Percentiles rank a stretch among this genome's conserved stretches.
Conservation (phyloP, 2,329 filamentous ascomycete genomes). For the Septoria petroselini region DNA sequence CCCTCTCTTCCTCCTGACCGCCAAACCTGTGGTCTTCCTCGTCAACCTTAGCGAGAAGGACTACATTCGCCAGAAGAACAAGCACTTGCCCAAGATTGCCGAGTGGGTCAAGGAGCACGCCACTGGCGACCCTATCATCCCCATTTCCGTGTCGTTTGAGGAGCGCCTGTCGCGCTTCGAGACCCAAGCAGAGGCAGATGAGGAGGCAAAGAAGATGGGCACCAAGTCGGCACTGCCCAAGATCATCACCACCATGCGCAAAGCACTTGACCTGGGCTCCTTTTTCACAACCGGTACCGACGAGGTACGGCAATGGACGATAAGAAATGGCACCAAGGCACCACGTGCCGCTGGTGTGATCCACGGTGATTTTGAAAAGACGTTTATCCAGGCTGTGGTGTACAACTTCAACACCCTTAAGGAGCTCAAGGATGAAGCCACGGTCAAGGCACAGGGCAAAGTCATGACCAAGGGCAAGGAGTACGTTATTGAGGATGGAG, state of each 20-base stretch:
- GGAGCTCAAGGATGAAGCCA: slow-evolving; percentile 82
- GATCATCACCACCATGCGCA: slow-evolving; percentile 88
- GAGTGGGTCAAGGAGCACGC: slow-evolving; percentile 95
- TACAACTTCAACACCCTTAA: slow-evolving; percentile 82
- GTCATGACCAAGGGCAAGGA: slow-evolving; percentile 99
- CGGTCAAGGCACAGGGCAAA: slow-evolving; percentile 92
- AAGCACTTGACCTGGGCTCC: slow-evolving; percentile 80
- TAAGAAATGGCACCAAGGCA: slow-evolving; percentile 94
- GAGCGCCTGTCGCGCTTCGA: slow-evolving; percentile 81
- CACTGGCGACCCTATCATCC: slow-evolving; percentile 82
- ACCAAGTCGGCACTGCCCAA: slow-evolving; percentile 89
- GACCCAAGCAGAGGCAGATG: slow-evolving; percentile 70
- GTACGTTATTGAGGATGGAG: slow-evolving; percentile 83
- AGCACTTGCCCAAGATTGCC: slow-evolving; percentile 88
- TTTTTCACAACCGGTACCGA: slow-evolving; percentile 97
- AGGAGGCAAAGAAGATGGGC: slow-evolving; percentile 85
- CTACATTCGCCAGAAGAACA: slow-evolving; percentile 99
- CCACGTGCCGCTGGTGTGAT: slow-evolving; percentile 97
- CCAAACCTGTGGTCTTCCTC: slow-evolving; percentile 95
- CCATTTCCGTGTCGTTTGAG: slow-evolving; percentile 88
- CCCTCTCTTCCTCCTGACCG: slow-evolving; percentile 87
- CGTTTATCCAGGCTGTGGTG: slow-evolving; percentile 93
- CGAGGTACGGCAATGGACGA: slow-evolving; percentile 98
- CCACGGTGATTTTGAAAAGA: slow-evolving; percentile 98
- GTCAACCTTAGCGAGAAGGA: slow-evolving; percentile 97